Evolutionary conservation across 202 grass and related monocot genomes (phyloP), one percentile per base, ranked within the genome.

Genomic region (Elaeis oleifera): DNA sequence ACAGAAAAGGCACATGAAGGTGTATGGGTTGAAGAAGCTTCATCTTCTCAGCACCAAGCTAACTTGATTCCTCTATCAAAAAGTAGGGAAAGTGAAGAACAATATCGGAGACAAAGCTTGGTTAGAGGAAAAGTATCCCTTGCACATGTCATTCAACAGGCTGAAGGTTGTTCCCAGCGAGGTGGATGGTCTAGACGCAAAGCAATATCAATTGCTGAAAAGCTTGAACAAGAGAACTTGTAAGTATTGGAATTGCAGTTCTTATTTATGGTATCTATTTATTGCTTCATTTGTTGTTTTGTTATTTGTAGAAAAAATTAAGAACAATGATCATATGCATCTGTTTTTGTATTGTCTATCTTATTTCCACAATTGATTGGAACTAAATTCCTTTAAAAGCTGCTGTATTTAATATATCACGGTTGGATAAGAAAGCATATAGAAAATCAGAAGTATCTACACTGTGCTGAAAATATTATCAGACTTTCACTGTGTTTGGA

Each of bases 171-270:
- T 77, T 90, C 79, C 17, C 65, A 80, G 27, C 79, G 69, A 56
- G 71, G 74, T 77, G 76, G 85, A 23, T 80, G 87, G 91, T 81
- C 84, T 54, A 77, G 91, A 70, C 79, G 60, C 50, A 88, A 85
- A 70, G 68, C 77, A 14, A 69, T 80, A 58, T 97, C 94, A 16
- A 84, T 91, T 74, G 77, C 84, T 64, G 88, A 97, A 59, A 97
- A 97, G 77, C 72, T 97, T 60, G 94, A 92, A 65, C 61, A 83
- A 44, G 85, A 97, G 73, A 97, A 97, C 70, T 63, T 97, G 94
- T 97, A 79, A 92, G 88, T 85, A 63, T 63, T 73, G 6, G 5
- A 19, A 67, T 52, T 18, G 19, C 62, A 71, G 39, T 59, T 63
- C 14, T 16, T 23, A 11, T 13, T 31, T 7, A 55, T 39, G 20